Percentiles rank a stretch among this genome's conserved stretches.
Conservation (phyloP, 192 early-diverging fungal species). For the Coemansia sp. region DNA sequence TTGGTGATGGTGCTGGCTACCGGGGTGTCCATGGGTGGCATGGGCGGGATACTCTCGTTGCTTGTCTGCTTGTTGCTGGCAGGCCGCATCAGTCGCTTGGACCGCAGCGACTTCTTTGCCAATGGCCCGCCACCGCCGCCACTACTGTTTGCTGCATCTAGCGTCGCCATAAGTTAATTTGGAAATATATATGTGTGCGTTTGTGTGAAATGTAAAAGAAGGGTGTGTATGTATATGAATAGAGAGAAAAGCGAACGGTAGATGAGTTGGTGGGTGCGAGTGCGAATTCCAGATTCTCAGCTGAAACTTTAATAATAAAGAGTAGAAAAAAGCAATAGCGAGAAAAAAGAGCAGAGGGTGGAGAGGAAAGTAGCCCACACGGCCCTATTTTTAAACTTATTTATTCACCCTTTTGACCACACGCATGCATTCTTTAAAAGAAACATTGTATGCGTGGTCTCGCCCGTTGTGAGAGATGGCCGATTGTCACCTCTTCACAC, state of each 20-base stretch:
- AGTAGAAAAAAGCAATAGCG: neutral
- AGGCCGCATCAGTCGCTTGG: constrained; percentile 51
- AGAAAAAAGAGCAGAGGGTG: neutral
- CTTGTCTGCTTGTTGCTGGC: constrained; percentile 11
- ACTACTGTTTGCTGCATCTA: constrained; percentile 16
- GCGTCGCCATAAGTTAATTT: constrained; percentile 23
- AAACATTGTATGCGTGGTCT: too few species aligned
- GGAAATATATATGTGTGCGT: neutral
- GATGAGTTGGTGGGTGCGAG: too few species aligned
- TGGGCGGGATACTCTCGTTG: neutral
- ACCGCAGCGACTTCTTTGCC: constrained; percentile 45
- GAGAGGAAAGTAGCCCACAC: neutral
- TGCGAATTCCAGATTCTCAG: neutral
- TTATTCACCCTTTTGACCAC: too few species aligned
- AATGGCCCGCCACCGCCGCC: constrained; percentile 2
- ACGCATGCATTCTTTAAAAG: too few species aligned
- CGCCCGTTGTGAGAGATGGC: too few species aligned
- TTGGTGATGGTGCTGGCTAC: neutral
- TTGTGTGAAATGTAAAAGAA: too few species aligned
- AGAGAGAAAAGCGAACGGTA: too few species aligned
- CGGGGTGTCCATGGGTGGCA: neutral
- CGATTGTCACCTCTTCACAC: too few species aligned
- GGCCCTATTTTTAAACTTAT: neutral
- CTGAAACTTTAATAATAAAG: neutral
- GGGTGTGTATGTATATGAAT: neutral